Base-by-base conservation (phyloP, 2,329 filamentous ascomycete genomes). In the Aspergillus intermedius region DNA sequence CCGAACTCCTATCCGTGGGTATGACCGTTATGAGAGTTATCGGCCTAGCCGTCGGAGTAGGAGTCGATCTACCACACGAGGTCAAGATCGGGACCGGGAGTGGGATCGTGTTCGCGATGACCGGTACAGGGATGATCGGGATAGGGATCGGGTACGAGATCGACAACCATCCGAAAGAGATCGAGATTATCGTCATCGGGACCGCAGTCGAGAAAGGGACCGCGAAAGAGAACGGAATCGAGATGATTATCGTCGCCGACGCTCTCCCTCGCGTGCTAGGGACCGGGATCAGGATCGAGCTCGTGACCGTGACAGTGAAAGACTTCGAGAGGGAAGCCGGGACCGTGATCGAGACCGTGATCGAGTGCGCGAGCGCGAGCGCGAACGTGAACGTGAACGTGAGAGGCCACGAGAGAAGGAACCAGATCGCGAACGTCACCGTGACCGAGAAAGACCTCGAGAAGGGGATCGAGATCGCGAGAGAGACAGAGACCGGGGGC, bases 41-140 rank as follows among this genome's bases (percentile, higher is more conserved):
- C 60, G 67, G 30, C 65, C 63, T 35, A 50, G 45, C 41, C 61
- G 60, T 48, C 64, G 64, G 32, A 70, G 66, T 49, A 62, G 63
- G 30, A 71, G 68, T 47, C 57, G 64, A 49, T 69, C 65, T 22
- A 51, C 49, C 13, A 54, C 50, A 37, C 59, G 63, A 19, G 57
- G 55, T 3, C 50, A 58, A 40, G 61, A 64, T 45, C 55, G 58
- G 28, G 60, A 63, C 21, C 53, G 35, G 17, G 61, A 64, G 44
- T 53, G 60, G 46, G 60, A 60, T 15, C 52, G 57, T 32, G 60
- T 63, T 30, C 52, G 54, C 47, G 44, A 37, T 41, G 47, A 47
- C 39, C 47, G 49, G 10, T 50, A 50, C n/a, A 49, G 30, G 42
- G 25, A 41, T 30, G 30, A 28, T 13, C 30, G 19, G 2, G 46